Evolutionary conservation across 2,329 filamentous ascomycete genomes (phyloP), one percentile per base, ranked within the genome.

Genomic region (Elsinoe arachidis): DNA sequence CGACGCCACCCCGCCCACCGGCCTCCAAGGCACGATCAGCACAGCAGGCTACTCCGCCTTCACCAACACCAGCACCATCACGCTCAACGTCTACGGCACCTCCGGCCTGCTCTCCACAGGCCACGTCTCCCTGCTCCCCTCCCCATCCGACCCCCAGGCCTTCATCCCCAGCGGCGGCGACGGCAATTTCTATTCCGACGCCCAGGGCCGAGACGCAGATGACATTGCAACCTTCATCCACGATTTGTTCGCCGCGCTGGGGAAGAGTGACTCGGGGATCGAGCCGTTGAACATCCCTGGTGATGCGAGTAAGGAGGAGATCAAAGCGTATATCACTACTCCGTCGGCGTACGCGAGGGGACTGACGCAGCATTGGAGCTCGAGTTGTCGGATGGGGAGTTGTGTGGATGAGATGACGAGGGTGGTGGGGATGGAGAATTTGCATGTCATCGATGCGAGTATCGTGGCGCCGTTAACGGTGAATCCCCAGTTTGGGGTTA

Each of bases 21-120:
- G 46, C 26, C 46, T 67, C 1, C 74, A 79, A 64, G 78, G 75
- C 37, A 79, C 76, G 9, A 51, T 51, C 23, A 51, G 21, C 46
- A 51, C 46, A 35, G 46, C 46, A 34, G 75, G 73, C 66, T 73
- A 73, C 60, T 70, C 58, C 1, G 55, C 55, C 37, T 58, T 56
- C 12, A 51, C 46, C 7, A 51, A 51, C 26, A 34, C 52, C 54
- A 70, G 76, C 58, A 79, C 77, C 59, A 77, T 82, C 54, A 81
- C 78, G 0, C 70, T 82, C 17, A 82, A 82, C 64, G 67, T 82
- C 3, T 82, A 82, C 67, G 79, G 79, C 7, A 82, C 79, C 0
- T 80, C 78, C 0, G 79, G 79, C 1, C 69, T 81, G 19, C 71
- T 73, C 5, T 81, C 79, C 2, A 66, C 71, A 0, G 78, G 78